Evolutionary conservation across 2,329 filamentous ascomycete species (phyloP), one percentile per base, ranked within the genome.

Genomic region (Fusarium sp.): DNA sequence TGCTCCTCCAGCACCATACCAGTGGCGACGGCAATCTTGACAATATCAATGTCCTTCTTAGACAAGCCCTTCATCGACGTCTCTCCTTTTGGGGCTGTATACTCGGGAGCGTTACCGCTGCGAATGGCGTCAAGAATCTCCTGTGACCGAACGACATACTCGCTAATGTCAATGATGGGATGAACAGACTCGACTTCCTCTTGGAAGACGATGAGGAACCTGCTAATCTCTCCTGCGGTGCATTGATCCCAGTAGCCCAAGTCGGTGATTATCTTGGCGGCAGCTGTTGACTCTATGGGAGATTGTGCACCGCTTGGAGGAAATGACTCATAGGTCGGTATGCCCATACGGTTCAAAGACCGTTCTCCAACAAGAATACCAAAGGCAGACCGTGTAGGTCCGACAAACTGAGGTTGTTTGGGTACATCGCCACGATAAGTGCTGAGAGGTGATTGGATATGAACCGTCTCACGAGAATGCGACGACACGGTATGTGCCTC

Each of bases 141-240:
- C 5, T 76, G 65, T 0, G 79, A 75, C 1, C 72, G 71, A 2
- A 71, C 64, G 0, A 79, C 74, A 2, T 82, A 76, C 9, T 80
- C 77, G 4, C 70, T 70, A 0, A 77, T 81, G 15, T 82, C 79
- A 3, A 80, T 77, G 35, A 81, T 83, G 0, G 82, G 82, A 37
- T 83, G 83, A 0, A 84, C 78, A 0, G 79, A 79, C 25, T 84
- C 84, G 25, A 84, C 79, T 47, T 85, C 83, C 43, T 85, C 84
- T n/a, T 82, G 79, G 30, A 82, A 85, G 5, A 82, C 79, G 9
- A 79, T 74, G n/a, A 84, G 70, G 33, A 84, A 78, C 32, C 82
- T 72, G 0, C 76, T 65, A 1, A 83, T 45, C n/a, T 84, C 82
- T 1, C 69, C 71, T 1, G 74, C 63, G 7, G 71, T 70, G 33